Evolutionary conservation across 129 eudicot species (phyloP), one percentile per base, ranked within the genome.

Genomic region (Kitagawia praeruptora): DNA sequence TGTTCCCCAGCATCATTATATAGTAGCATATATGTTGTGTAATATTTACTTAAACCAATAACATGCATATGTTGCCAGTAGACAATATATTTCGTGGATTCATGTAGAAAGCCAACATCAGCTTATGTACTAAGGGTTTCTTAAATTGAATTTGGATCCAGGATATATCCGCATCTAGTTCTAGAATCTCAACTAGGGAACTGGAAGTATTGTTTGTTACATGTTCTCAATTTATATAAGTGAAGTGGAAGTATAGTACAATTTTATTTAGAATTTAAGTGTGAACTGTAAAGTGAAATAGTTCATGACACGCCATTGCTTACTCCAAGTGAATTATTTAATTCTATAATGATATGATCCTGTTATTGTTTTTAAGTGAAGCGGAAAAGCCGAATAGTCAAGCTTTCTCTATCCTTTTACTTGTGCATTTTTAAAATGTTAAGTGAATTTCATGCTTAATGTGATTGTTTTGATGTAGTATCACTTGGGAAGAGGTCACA

Each of bases 401-500:
- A 31, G 73, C 41, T 34, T 31, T 34, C 31, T 21, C 3, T 56
- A 13, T 70, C 14, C n/a, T 9, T 70, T 18, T 2, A 70, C 10
- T 13, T 41, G 6, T 40, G 12, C 47, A 23, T 14, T 8, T 21
- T 72, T 6, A 0, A 40, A 7, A 40, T 81, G 44, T 40, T 8
- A 40, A 18, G 5, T 81, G 10, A 16, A 1, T 21, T 6, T 47
- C 21, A n/a, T 40, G 23, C 46, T 38, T 28, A 23, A 51, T 64
- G 23, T 15, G 48, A 34, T 71, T 10, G 23, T 75, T n/a, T 76
- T 75, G 67, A 63, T 76, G 34, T 75, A 95, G 99, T 92, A 46
- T 86, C 99, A 95, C 75, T 45, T 92, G 80, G 99, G 99, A 87
- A 90, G 99, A 93, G 97, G 99, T 80, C 99, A 95, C 77, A 92